Evolutionary conservation across 2,329 filamentous ascomycete species (phyloP).

Genomic region (Ascochyta fabae): DNA sequence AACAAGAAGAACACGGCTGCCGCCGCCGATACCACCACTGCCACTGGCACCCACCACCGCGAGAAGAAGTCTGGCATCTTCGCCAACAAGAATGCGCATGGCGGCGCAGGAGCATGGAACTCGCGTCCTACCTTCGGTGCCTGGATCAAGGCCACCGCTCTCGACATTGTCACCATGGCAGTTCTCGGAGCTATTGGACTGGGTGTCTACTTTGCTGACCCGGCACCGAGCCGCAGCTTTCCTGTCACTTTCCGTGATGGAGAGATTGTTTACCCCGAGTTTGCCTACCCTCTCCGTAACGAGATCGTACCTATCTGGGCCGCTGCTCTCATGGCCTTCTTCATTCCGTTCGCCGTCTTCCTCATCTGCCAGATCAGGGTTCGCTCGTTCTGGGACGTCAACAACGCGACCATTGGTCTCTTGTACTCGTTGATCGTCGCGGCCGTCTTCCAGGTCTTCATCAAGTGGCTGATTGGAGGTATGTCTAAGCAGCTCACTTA

Average conservation of each 20-base stretch:
- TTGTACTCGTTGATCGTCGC: conserved; percentile 73
- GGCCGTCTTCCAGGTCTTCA: conserved; percentile 77
- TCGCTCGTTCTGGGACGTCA: conserved; percentile 59
- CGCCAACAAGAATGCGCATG: conserved; percentile 20
- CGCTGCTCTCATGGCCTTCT: conserved; percentile 68
- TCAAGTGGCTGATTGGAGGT: conserved; percentile 78
- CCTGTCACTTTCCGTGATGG: conserved; percentile 70
- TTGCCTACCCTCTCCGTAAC: conserved; percentile 72
- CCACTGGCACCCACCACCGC: conserved; percentile 36
- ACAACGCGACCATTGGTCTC: conserved; percentile 73
- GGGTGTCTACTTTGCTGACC: conserved; percentile 70
- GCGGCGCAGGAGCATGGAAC: conserved; percentile 34
- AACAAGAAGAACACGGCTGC: conserved; percentile 44
- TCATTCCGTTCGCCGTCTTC: conserved; percentile 71
- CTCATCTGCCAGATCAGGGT: conserved; percentile 71
- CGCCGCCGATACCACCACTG: conserved; percentile 45
- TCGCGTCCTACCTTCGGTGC: conserved; percentile 66
- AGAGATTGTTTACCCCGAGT: conserved; percentile 71
- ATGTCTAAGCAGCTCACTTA: conserved; percentile 39
- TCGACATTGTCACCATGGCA: conserved; percentile 72
- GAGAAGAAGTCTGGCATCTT: conserved; percentile 43
- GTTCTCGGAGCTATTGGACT: conserved; percentile 70
- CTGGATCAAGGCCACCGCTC: conserved; percentile 71
- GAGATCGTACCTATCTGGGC: conserved; percentile 73
- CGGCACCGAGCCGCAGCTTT: conserved; percentile 73